phyloP scores from a whole-genome alignment of 768 basidiomycete species.

The Amanita brunnescens region DNA sequence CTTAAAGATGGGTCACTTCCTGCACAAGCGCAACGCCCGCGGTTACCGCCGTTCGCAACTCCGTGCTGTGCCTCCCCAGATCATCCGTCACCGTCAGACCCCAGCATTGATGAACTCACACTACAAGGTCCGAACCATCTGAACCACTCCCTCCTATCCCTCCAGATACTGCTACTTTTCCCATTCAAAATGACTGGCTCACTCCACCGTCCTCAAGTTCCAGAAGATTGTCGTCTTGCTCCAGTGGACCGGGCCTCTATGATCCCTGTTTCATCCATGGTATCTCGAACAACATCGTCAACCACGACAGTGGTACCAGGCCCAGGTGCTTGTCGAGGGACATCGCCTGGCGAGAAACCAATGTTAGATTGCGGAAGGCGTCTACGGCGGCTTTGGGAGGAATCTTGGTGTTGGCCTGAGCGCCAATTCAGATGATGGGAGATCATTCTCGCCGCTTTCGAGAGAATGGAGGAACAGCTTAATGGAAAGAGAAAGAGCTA shows the following conservation, averaged over 20 bases:
- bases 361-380: constrained; percentile 1
- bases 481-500: neutral
- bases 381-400: neutral
- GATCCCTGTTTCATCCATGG: neutral
- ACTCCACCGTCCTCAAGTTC: neutral
- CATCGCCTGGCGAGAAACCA: neutral
- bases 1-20: neutral
- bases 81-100: neutral
- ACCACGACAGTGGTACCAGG: constrained; percentile 5
- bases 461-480: neutral
- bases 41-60: neutral
- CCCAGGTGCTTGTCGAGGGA: neutral
- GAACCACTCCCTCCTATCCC: neutral
- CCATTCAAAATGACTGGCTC: neutral
- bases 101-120: neutral
- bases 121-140: neutral
- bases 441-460: neutral
- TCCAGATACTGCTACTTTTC: neutral
- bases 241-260: constrained; percentile 1
- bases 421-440: too few relatives aligned
- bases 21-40: neutral
- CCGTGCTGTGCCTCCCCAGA: neutral
- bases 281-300: constrained; percentile 1
- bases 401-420: neutral
- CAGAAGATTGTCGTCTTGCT: neutral